These are phyloP conservation scores for Thelephora terrestris DNA, from an alignment of 1,284 basidiomycete genomes.

Conservation along the genomic window DNA sequence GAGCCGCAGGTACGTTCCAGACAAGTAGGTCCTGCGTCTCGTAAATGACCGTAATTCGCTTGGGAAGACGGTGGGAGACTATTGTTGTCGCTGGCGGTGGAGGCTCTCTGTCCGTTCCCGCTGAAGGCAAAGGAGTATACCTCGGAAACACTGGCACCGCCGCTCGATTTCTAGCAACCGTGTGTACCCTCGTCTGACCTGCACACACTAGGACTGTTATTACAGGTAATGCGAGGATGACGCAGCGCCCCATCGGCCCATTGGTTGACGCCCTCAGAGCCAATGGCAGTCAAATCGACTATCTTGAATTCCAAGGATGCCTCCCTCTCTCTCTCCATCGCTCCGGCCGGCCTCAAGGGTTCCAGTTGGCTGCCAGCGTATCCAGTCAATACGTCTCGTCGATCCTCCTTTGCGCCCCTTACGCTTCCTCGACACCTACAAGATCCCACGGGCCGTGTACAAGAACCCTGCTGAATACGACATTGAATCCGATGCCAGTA, in stretches of 20 bases:
- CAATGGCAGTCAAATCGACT: constrained; percentile 78
- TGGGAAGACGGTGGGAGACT: constrained; percentile 94
- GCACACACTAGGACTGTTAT: constrained; percentile 59
- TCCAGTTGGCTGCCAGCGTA: constrained; percentile 87
- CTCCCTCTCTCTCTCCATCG: constrained; percentile 89
- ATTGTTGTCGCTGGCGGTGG: constrained; percentile 86
- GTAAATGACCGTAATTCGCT: constrained; percentile 43
- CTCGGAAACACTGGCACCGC: constrained; percentile 98
- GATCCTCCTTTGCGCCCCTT: constrained; percentile 93
- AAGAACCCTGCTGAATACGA: constrained; percentile 73
- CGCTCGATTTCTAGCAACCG: constrained; percentile 94
- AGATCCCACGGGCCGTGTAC: constrained; percentile 80
- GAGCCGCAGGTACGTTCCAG: constrained; percentile 64
- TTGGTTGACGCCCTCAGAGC: constrained; percentile 82
- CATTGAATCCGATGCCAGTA: constrained; percentile 94
- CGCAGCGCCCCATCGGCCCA: constrained; percentile 91
- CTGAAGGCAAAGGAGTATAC: constrained; percentile 81
- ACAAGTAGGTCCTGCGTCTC: neutral
- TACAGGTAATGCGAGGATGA: constrained; percentile 98
- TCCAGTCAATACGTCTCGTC: constrained; percentile 98
- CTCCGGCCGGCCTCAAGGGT: constrained; percentile 77
- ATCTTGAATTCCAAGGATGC: constrained; percentile 74
- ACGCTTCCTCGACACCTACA: constrained; percentile 83
- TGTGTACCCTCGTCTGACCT: constrained; percentile 75
- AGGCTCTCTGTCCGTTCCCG: constrained; percentile 72